These are phyloP conservation scores for Agaricales sp. DNA, from an alignment of 1,284 basidiomycete species.

Conservation along the genomic window DNA sequence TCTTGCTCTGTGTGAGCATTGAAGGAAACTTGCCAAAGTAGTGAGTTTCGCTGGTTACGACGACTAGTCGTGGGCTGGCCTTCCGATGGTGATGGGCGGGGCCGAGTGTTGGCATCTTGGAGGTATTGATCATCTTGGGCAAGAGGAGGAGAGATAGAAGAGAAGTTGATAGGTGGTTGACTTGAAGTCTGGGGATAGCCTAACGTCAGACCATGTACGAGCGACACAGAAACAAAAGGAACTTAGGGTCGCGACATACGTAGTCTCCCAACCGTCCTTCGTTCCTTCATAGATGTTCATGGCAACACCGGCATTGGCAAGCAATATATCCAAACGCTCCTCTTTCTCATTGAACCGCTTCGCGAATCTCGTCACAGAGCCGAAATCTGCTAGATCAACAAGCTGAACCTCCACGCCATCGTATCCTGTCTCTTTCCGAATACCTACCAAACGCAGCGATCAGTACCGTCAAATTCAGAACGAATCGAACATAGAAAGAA, in stretches of 20 bases:
- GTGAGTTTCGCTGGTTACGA: slow-evolving; percentile 16
- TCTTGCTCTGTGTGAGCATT: slow-evolving; percentile 8
- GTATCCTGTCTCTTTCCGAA: slow-evolving; percentile 15
- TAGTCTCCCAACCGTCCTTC: slow-evolving; percentile 21
- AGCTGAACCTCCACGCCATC: slow-evolving; percentile 15
- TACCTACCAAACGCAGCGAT: neutral
- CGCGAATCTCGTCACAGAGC: slow-evolving; percentile 20
- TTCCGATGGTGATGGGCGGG: slow-evolving; percentile 6
- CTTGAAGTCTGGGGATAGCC: slow-evolving; percentile 15
- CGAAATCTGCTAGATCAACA: slow-evolving; percentile 21
- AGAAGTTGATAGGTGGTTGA: slow-evolving; percentile 20
- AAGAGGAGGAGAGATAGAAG: slow-evolving; percentile 19
- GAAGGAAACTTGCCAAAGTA: slow-evolving; percentile 9
- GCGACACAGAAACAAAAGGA: neutral
- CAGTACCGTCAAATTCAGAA: neutral
- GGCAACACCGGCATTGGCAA: slow-evolving; percentile 21
- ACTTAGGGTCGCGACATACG: too few relatives aligned
- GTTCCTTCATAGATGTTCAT: slow-evolving; percentile 13
- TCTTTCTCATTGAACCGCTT: slow-evolving; percentile 17
- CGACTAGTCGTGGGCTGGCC: slow-evolving; percentile 17
- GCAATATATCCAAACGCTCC: slow-evolving; percentile 21
- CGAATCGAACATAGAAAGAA: neutral
- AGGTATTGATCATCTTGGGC: slow-evolving; percentile 15
- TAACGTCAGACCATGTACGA: neutral
- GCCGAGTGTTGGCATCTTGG: too few relatives aligned